phyloP scores from a whole-genome alignment of 352 stramenopile genomes.

The Globisporangium nagaii region DNA sequence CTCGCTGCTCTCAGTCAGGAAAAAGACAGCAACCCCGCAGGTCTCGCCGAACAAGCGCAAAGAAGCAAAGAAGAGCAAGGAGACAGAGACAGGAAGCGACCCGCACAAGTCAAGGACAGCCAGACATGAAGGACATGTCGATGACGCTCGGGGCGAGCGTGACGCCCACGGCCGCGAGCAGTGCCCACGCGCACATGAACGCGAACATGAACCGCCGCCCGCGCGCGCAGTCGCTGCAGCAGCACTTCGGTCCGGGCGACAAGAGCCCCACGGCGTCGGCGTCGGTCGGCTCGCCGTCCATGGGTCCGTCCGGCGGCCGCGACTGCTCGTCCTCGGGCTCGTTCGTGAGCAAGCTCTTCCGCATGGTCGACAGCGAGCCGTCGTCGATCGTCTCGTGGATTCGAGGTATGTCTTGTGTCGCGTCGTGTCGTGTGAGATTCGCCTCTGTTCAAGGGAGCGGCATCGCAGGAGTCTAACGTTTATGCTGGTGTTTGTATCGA shows the following conservation, averaged over 20 bases:
- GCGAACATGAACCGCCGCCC: constrained; percentile 24
- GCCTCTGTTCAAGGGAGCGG: background rate
- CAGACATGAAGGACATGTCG: constrained; percentile 23
- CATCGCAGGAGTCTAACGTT: constrained; percentile 2
- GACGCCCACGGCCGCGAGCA: constrained; percentile 2
- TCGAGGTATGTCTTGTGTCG: constrained; percentile 23
- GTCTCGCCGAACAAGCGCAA: background rate
- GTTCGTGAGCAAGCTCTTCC: constrained; percentile 83
- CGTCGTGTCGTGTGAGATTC: background rate
- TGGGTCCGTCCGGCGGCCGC: too few species aligned
- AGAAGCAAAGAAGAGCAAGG: constrained; percentile 2
- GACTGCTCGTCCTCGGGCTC: constrained; percentile 65
- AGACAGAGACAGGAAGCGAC: constrained; percentile 11
- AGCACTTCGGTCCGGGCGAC: constrained; percentile 24
- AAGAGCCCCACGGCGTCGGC: constrained; percentile 10
- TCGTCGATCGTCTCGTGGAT: constrained; percentile 82
- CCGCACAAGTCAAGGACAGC: background rate
- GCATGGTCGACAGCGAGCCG: constrained; percentile 81
- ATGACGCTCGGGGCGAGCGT: constrained; percentile 2
- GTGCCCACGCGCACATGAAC: background rate
- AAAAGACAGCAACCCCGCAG: constrained; percentile 38
- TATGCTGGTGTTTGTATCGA: too few species aligned
- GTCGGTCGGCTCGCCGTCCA: background rate
- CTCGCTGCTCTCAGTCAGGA: constrained; percentile 59
- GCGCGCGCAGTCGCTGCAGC: constrained; percentile 48